Conservation (phyloP, 192 early-diverging fungal genomes). For the Coemansia sp. region DNA sequence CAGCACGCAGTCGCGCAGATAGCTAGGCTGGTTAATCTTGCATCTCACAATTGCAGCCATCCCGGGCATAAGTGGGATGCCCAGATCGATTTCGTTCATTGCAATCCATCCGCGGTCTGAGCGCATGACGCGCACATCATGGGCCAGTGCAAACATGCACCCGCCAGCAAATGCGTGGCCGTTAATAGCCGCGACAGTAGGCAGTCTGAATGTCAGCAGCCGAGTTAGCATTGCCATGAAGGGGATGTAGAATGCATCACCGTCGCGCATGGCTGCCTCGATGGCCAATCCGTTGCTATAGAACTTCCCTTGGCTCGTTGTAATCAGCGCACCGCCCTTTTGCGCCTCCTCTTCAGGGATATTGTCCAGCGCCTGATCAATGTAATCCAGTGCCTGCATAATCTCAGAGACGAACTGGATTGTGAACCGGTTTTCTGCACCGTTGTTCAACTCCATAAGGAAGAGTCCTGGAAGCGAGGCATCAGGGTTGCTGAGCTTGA, state of each 20-base stretch:
- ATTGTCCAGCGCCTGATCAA: slow-evolving; percentile 49
- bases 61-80: slow-evolving; percentile 61
- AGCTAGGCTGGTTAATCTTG: slow-evolving; percentile 56
- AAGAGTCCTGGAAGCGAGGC: slow-evolving; percentile 51
- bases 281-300: slow-evolving; percentile 71
- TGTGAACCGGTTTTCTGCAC: slow-evolving; percentile 66
- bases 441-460: slow-evolving; percentile 61
- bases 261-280: slow-evolving; percentile 50
- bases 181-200: slow-evolving; percentile 74
- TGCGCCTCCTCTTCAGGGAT: slow-evolving; percentile 36
- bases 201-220: slow-evolving; percentile 62
- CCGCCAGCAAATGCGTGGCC: slow-evolving; percentile 84
- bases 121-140: slow-evolving; percentile 74
- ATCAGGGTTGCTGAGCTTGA: slow-evolving; percentile 44
- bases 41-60: slow-evolving; percentile 67
- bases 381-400: slow-evolving; percentile 56
- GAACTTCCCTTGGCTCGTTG: slow-evolving; percentile 65
- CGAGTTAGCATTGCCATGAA: slow-evolving; percentile 60
- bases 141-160: slow-evolving; percentile 56
- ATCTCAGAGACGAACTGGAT: slow-evolving; percentile 57
- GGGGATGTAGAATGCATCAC: slow-evolving; percentile 44
- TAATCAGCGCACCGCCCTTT: slow-evolving; percentile 58
- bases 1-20: slow-evolving; percentile 64
- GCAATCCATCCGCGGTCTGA: slow-evolving; percentile 71
- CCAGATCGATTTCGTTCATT: slow-evolving; percentile 78